A percentile compares a stretch with the other conserved stretches of the same genome.
Evolutionary conservation across 805 yeast genomes (phyloP).

Genomic region (Metschnikowia borealis): DNA sequence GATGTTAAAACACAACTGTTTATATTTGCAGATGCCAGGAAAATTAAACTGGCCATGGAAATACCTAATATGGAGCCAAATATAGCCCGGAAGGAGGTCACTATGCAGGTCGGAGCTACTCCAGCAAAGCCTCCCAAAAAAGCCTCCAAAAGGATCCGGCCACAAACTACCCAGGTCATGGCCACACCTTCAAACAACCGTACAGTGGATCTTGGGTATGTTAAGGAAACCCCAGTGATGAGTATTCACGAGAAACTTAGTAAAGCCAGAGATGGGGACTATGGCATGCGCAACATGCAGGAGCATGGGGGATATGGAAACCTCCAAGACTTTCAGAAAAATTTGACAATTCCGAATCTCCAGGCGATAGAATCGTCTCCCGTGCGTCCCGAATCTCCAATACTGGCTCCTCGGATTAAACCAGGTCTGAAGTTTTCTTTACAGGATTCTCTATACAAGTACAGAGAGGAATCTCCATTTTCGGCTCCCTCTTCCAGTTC

Average conservation of each 20-base stretch:
- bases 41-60: conserved; percentile 19
- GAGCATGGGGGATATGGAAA: too few relatives aligned
- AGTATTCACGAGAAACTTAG: not conserved
- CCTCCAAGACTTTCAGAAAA: too few relatives aligned
- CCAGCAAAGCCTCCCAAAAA: conserved; percentile 18
- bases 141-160: not conserved
- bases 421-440: conserved; percentile 38
- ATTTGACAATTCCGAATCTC: not conserved
- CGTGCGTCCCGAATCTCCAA: conserved; percentile 2
- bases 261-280: not conserved
- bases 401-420: not conserved
- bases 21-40: conserved; percentile 28
- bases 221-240: conserved; percentile 11
- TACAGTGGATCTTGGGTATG: conserved; percentile 4
- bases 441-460: conserved; percentile 33
- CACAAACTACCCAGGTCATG: conserved; percentile 9
- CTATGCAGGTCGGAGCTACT: conserved; percentile 26
- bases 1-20: conserved; percentile 10
- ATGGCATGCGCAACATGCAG: too few relatives aligned
- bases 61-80: conserved; percentile 18
- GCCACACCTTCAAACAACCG: conserved; percentile 15
- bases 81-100: too few relatives aligned
- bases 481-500: not conserved
- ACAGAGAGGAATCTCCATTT: conserved; percentile 1
- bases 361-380: conserved; percentile 10